phyloP scores from a whole-genome alignment of 2,329 filamentous ascomycete species.

The Paecilomyces fulvus region DNA sequence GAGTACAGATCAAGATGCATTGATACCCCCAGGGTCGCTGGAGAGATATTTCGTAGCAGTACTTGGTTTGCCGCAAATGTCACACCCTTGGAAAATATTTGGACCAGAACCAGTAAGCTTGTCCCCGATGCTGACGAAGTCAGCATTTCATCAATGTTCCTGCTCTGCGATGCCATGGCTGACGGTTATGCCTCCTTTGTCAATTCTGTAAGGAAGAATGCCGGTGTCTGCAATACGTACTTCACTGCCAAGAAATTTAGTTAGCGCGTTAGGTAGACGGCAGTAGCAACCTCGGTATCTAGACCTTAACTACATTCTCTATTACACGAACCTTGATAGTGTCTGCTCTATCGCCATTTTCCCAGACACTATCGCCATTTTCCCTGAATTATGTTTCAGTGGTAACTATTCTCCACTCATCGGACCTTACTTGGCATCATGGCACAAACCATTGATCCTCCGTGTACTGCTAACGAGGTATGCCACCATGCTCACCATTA shows the following conservation, averaged over 20 bases:
- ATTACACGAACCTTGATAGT: background rate
- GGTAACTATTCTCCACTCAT: background rate
- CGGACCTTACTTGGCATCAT: background rate
- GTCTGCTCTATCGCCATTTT: background rate
- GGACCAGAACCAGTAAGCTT: conserved; percentile 77
- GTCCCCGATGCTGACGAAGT: conserved; percentile 56
- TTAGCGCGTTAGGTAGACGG: background rate
- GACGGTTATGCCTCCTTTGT: background rate
- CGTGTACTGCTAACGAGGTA: background rate
- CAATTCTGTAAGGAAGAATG: too few relatives aligned
- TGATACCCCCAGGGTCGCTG: conserved; percentile 72
- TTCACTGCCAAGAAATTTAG: background rate
- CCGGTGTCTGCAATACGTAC: background rate
- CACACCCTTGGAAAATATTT: conserved; percentile 75
- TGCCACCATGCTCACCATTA: background rate
- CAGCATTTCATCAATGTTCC: conserved; percentile 13
- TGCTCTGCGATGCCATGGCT: conserved; percentile 3
- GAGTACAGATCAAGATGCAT: conserved; percentile 91
- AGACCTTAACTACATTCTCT: background rate
- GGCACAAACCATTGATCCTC: background rate
- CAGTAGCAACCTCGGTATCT: too few relatives aligned
- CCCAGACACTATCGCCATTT: background rate
- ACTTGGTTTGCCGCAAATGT: conserved; percentile 92
- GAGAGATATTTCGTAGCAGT: conserved; percentile 78
- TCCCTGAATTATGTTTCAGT: background rate